Evolutionary conservation across 2,329 filamentous ascomycete genomes (phyloP).

Genomic region (Fusarium ambrosium): DNA sequence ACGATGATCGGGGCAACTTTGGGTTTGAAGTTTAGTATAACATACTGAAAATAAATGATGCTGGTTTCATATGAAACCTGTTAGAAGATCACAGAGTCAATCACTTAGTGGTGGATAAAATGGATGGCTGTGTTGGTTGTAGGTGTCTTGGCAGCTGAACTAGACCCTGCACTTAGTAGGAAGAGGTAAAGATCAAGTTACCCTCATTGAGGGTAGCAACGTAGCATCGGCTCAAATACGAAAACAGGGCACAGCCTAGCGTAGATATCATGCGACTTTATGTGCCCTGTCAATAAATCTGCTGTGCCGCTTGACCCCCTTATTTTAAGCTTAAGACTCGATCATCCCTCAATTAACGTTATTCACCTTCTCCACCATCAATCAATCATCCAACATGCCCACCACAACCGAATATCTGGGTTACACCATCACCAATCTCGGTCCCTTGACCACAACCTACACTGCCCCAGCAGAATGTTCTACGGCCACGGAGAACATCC

Average conservation of each 20-base stretch:
- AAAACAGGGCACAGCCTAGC: background rate
- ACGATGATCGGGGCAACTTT: background rate
- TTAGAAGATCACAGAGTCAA: background rate
- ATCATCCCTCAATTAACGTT: background rate
- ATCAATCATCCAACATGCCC: background rate
- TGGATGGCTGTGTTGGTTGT: background rate
- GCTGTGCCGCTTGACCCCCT: background rate
- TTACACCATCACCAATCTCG: constrained; percentile 3
- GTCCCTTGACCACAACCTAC: constrained; percentile 1
- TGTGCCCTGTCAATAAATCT: background rate
- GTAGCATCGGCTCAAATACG: background rate
- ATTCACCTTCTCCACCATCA: background rate
- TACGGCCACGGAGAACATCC: background rate
- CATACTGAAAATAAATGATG: background rate
- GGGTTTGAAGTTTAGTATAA: background rate
- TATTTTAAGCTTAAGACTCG: background rate
- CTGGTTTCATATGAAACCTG: background rate
- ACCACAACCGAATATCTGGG: background rate
- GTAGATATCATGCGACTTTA: background rate
- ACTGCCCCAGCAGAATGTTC: background rate
- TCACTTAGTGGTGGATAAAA: background rate
- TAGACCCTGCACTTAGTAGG: background rate
- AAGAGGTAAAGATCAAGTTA: background rate
- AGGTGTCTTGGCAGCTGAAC: background rate
- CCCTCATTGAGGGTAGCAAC: background rate